phyloP scores from a whole-genome alignment of 1,284 basidiomycete species.

The Rhizoctonia solani region DNA sequence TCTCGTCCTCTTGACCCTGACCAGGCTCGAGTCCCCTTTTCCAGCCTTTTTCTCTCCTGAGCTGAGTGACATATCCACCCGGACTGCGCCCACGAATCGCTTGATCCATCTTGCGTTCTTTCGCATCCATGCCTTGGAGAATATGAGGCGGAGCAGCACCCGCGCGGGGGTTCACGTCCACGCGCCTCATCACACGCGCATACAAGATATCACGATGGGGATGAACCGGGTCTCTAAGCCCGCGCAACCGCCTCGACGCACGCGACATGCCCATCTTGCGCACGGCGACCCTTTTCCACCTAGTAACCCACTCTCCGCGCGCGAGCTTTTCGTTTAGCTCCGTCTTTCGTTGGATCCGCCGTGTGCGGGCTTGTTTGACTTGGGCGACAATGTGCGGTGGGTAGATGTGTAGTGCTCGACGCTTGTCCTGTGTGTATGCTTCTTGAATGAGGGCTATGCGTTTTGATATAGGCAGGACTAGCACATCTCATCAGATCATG shows the following conservation, averaged over 20 bases:
- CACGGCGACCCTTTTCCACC: conserved; percentile 4
- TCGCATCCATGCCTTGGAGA: conserved; percentile 55
- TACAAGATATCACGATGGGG: conserved; percentile 18
- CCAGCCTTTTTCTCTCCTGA: conserved; percentile 39
- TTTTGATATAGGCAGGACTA: conserved; percentile 41
- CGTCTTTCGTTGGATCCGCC: conserved; percentile 65
- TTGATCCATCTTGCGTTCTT: conserved; percentile 48
- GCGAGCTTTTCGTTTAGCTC: conserved; percentile 15
- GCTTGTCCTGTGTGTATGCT: conserved; percentile 49
- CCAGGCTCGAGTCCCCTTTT: conserved; percentile 51
- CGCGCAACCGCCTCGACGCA: conserved; percentile 65
- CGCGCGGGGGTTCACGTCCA: neutral
- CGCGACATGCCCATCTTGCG: conserved; percentile 49
- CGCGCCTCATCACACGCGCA: conserved; percentile 4
- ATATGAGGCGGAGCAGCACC: conserved; percentile 61
- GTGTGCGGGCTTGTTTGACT: conserved; percentile 59
- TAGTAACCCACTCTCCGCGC: conserved; percentile 19
- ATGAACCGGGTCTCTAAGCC: conserved; percentile 29
- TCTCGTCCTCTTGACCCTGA: conserved; percentile 54
- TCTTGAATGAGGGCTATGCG: conserved; percentile 44
- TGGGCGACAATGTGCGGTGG: conserved; percentile 54
- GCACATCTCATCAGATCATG: too few species aligned
- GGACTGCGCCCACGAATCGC: conserved; percentile 37
- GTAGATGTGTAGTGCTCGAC: conserved; percentile 52
- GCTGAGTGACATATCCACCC: conserved; percentile 39